These are phyloP conservation scores for Exophiala mesophila DNA, from an alignment of 2,329 filamentous ascomycete species.

Conservation along the genomic window DNA sequence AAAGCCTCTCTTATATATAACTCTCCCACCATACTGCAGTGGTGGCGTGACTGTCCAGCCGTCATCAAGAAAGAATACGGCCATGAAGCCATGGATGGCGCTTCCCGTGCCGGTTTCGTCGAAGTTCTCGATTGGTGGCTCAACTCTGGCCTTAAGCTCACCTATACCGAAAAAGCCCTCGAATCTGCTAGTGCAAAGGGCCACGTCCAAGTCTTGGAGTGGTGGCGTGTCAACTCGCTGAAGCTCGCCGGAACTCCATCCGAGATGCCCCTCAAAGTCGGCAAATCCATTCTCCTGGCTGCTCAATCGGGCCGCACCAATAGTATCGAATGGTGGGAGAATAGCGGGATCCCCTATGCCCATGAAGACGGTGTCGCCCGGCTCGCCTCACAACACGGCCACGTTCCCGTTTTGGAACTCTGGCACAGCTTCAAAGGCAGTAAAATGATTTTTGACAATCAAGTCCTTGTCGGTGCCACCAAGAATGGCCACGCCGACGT, in stretches of 20 bases:
- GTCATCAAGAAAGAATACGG: slow-evolving; percentile 86
- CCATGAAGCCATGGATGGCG: slow-evolving; percentile 77
- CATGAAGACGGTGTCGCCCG: slow-evolving; percentile 79
- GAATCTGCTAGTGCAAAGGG: slow-evolving; percentile 83
- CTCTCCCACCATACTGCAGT: slow-evolving; percentile 77
- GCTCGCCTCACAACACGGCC: slow-evolving; percentile 77
- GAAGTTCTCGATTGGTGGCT: slow-evolving; percentile 91
- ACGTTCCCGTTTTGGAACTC: slow-evolving; percentile 74
- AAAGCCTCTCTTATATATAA: slow-evolving; percentile 86
- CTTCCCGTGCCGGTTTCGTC: slow-evolving; percentile 78
- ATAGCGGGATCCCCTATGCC: slow-evolving; percentile 70
- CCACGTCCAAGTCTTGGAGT: slow-evolving; percentile 79
- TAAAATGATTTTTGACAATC: slow-evolving; percentile 74
- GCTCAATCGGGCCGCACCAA: slow-evolving; percentile 75
- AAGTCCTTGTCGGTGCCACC: slow-evolving; percentile 80
- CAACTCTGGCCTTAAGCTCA: slow-evolving; percentile 69
- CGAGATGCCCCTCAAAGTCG: slow-evolving; percentile 64
- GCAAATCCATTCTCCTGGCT: slow-evolving; percentile 76
- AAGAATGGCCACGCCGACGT: slow-evolving; percentile 80
- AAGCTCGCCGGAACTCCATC: slow-evolving; percentile 35
- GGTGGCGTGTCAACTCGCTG: slow-evolving; percentile 66
- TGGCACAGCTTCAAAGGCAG: slow-evolving; percentile 73
- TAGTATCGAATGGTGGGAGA: slow-evolving; percentile 83
- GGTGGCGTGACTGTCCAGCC: slow-evolving; percentile 79
- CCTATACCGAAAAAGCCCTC: slow-evolving; percentile 80